Base-by-base conservation (phyloP, 1,139 yeast species). In the Kurtzmaniella quercitrusa region DNA sequence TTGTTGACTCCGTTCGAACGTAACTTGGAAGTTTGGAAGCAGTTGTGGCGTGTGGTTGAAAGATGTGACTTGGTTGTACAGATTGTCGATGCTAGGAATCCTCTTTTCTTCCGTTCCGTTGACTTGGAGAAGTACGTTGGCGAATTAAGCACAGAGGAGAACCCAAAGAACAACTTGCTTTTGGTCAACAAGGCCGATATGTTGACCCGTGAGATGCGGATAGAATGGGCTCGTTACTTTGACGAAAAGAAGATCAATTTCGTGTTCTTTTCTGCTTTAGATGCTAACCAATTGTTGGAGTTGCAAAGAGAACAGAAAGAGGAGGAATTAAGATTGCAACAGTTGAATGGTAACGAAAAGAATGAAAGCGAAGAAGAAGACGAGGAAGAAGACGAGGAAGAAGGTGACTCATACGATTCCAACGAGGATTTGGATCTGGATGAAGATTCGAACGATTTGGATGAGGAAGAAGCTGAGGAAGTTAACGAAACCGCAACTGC, bases 21-120 rank as follows among this genome's bases (percentile, higher is more conserved):
- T 66, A 94, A 94, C 61, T 74, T 94, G 53, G 97, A 93, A 70
- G 98, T 94, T 48, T 94, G 99, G 99, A 82, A 94, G 62, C 99
- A 94, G 66, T 71, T 94, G 53, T 94, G 99, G 99, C 78, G 99
- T 67, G 99, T 94, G 42, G 89, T 91, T 15, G 99, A 94, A 63
- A 79, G 98, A 59, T 86, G 94, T 41, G 97, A 93, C 64, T 74
- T 94, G 55, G 81, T 94, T 40, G 98, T 94, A 3, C 99, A 94
- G 62, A 94, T 94, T 69, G 98, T 93, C 27, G 99, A 94, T 69
- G 98, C 98, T 8, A 77, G 99, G 66, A 90, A 88, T 59, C 98
- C 99, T 3, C 68, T 91, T 47, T 74, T 90, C 50, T 94, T 89
- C 70, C 77, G 98, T 61, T 90, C 97, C 1, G 79, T 81, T 29